Conservation (phyloP, 176 grass and related monocot species). For the Eragrostis curvula region DNA sequence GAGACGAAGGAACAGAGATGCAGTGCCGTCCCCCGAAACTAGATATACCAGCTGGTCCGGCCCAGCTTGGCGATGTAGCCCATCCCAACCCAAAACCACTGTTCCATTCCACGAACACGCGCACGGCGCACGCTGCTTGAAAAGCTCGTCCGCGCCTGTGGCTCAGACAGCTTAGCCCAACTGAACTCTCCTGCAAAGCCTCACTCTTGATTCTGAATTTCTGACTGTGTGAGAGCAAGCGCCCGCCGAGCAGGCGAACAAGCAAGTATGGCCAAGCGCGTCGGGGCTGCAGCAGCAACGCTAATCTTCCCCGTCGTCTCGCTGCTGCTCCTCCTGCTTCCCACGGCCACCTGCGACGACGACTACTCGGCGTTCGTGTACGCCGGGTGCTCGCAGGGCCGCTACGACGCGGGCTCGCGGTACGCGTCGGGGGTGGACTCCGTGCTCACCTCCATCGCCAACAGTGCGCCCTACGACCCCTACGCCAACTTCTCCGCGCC, state of each 20-base stretch:
- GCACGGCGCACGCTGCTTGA: too few relatives aligned
- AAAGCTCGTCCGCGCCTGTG: neutral
- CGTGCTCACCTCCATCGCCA: conserved; percentile 69
- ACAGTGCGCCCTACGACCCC: conserved; percentile 59
- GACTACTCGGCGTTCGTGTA: conserved; percentile 81
- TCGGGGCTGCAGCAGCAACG: neutral
- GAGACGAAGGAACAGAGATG: too few relatives aligned
- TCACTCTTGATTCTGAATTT: neutral
- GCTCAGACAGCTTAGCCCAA: too few relatives aligned
- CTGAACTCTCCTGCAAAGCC: neutral
- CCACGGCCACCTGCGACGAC: conserved; percentile 6
- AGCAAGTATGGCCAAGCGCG: conserved; percentile 21
- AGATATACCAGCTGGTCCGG: too few relatives aligned
- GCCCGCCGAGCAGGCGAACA: neutral
- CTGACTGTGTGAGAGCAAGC: conserved; percentile 4
- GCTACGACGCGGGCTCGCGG: conserved; percentile 52
- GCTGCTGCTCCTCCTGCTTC: conserved; percentile 17
- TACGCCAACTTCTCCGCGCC: conserved; percentile 59
- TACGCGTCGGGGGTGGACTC: conserved; percentile 73
- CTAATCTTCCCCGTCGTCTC: conserved; percentile 39
- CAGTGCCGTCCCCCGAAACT: too few relatives aligned
- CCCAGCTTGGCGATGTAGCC: too few relatives aligned
- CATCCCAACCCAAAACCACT: too few relatives aligned
- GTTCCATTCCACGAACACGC: too few relatives aligned
- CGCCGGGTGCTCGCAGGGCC: conserved; percentile 75